Evolutionary conservation across 108 stramenopile genomes (phyloP), one percentile per base, ranked within the genome.

Genomic region (Nitzschia sp.): DNA sequence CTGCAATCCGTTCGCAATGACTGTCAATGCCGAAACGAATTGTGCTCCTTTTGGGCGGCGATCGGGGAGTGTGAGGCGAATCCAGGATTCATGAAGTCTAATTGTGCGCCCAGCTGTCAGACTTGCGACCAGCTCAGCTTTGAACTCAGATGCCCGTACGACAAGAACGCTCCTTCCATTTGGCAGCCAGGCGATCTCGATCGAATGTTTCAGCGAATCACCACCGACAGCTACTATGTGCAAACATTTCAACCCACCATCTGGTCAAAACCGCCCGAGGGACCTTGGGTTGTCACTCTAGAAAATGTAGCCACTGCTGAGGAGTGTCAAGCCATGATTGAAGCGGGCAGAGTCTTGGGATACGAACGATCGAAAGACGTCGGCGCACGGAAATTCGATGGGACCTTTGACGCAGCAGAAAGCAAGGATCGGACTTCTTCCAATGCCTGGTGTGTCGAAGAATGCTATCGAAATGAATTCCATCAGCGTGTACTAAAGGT

Each of bases 401-500:
- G 84, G 42, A 71, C 76, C 11, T 71, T 61, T 53, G 74, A 61
- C 24, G 33, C 49, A 19, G 32, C 48, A 25, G 62, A 63, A 21
- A 46, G n/a, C 49, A 36, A 76, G 19, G 66, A 48, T 45, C 70
- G 84, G 1, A 83, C 80, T 11, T 63, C 68, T 11, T 68, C 35
- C 27, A 96, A 92, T 59, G 79, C 89, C 1, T 96, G 92, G 96
- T 93, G 92, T 70, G 28, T 63, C 6, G 69, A 85, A 27, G 56
- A 72, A 45, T 85, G 93, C 80, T 74, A 80, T 71, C 58, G 65
- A 26, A 61, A 89, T 71, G 66, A 71, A 38, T n/a, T 67, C 25
- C 59, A 77, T 27, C 32, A 65, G 18, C 24, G 61, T 64, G 81
- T 93, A 2, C 66, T 90, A 24, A 54, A 82, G 11, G 55, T 62